phyloP scores from a whole-genome alignment of 768 basidiomycete genomes.

The Lyophyllum decastes region DNA sequence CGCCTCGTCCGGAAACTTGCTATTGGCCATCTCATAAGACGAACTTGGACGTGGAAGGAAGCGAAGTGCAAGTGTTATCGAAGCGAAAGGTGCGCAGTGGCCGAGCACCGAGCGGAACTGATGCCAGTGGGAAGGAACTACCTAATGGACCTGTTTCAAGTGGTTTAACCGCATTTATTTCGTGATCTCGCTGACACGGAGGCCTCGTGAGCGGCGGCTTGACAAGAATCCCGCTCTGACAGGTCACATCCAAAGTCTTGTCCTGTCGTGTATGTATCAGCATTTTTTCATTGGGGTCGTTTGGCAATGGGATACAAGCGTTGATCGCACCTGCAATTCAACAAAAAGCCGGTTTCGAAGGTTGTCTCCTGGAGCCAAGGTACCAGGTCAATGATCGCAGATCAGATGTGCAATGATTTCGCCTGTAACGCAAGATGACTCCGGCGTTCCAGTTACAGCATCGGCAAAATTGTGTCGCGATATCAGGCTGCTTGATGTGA shows the following conservation, averaged over 20 bases:
- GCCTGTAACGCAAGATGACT: background rate
- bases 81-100: background rate
- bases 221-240: background rate
- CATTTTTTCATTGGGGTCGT: too few species aligned
- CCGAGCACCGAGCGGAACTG: background rate
- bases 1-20: slow-evolving; percentile 1
- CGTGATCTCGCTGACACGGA: slow-evolving; percentile 10
- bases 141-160: slow-evolving; percentile 14
- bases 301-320: too few species aligned
- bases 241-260: background rate
- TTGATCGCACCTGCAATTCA: too few species aligned
- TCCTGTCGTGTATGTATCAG: background rate
- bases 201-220: background rate
- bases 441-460: too few species aligned
- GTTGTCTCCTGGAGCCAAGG: background rate
- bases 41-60: background rate
- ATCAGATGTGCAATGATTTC: background rate
- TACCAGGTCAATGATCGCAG: too few species aligned
- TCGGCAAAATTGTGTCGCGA: too few species aligned
- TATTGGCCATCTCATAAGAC: background rate
- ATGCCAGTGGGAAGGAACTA: slow-evolving; percentile 3
- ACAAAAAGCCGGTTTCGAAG: too few species aligned
- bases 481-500: too few species aligned
- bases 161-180: slow-evolving; percentile 5
- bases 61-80: background rate